Evolutionary conservation across 2,329 filamentous ascomycete genomes (phyloP), one percentile per base, ranked within the genome.

Genomic region (Trichoderma sp.): DNA sequence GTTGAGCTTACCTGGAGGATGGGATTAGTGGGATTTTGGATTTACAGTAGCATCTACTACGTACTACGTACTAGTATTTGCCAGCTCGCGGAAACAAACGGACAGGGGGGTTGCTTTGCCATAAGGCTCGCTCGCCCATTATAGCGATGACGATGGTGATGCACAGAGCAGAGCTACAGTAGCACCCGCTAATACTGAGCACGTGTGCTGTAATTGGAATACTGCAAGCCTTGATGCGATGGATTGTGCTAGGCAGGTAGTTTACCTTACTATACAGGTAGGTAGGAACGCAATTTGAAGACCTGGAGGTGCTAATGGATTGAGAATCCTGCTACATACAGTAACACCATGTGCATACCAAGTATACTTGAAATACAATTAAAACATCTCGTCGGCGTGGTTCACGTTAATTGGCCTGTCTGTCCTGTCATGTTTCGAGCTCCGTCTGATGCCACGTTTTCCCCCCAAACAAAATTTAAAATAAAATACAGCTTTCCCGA

Each of bases 381-480:
- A 25, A n/a, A 39, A 35, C 27, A 25, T 25, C 39, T 10, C 45
- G 32, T 50, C 48, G 27, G 48, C 15, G 35, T 9, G 35, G 32
- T 35, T 48, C 29, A 53, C 10, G 27, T 22, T 32, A 17, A 64
- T 39, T 65, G 25, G 27, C 39, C 27, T 32, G n/a, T 17, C n/a
- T 27, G 3, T 25, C 42, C 29, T 37, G 45, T 53, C 52, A 57
- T 57, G n/a, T 48, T 56, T 65, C 29, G 50, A 32, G 37, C 27
- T 54, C 53, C 48, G 52, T 64, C 35, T 27, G 50, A 42, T 65
- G 35, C 52, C 63, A 57, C 52, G 63, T 48, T 65, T 48, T 19
- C 29, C 52, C 10, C 52, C 10, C 22, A 54, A 34, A 15, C n/a
- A 48, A 32, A 45, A 25, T 27, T 17, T 10, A 19, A 35, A 34